A percentile compares a stretch with the other conserved stretches of the same genome.
Evolutionary conservation across 805 yeast genomes (phyloP).

Genomic region (Zygosaccharomyces siamensis): DNA sequence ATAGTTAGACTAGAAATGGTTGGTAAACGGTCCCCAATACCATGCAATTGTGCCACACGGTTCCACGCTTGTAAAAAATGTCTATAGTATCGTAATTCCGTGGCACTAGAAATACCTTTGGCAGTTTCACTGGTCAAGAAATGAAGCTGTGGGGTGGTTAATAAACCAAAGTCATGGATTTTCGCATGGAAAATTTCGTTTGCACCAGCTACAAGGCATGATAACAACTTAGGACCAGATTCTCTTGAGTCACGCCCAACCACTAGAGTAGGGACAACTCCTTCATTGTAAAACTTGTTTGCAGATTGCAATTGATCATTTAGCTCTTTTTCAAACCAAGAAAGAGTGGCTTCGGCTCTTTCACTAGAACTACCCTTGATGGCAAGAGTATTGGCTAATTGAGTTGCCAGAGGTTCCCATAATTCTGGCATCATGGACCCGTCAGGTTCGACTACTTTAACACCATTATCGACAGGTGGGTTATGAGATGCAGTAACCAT

Average conservation of each 20-base stretch:
- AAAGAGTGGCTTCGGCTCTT: background rate
- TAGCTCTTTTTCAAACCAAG: conserved; percentile 3
- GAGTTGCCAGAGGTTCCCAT: conserved; percentile 84
- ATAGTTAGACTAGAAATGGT: conserved; percentile 44
- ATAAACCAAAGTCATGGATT: conserved; percentile 52
- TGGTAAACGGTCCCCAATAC: conserved; percentile 6
- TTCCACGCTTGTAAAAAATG: conserved; percentile 47
- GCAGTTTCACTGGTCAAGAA: conserved; percentile 68
- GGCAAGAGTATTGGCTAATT: conserved; percentile 56
- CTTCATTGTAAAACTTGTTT: background rate
- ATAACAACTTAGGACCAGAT: conserved; percentile 53
- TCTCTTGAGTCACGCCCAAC: conserved; percentile 87
- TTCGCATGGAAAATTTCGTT: conserved; percentile 57
- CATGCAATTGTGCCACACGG: conserved; percentile 14
- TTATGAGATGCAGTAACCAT: conserved; percentile 97
- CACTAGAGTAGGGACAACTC: conserved; percentile 43
- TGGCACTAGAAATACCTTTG: conserved; percentile 51
- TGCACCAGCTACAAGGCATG: conserved; percentile 49
- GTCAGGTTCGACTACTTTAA: conserved; percentile 86
- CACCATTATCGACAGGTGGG: conserved; percentile 89
- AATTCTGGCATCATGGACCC: conserved; percentile 81
- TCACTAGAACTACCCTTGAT: conserved; percentile 34
- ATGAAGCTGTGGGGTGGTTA: conserved; percentile 94
- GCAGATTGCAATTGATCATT: conserved; percentile 6
- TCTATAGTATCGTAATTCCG: conserved; percentile 64